A percentile compares a stretch with the other conserved stretches of the same genome.
These are phyloP conservation scores for Coemansia sp. DNA, from an alignment of 192 early-diverging fungal genomes.

Conservation along the genomic window DNA sequence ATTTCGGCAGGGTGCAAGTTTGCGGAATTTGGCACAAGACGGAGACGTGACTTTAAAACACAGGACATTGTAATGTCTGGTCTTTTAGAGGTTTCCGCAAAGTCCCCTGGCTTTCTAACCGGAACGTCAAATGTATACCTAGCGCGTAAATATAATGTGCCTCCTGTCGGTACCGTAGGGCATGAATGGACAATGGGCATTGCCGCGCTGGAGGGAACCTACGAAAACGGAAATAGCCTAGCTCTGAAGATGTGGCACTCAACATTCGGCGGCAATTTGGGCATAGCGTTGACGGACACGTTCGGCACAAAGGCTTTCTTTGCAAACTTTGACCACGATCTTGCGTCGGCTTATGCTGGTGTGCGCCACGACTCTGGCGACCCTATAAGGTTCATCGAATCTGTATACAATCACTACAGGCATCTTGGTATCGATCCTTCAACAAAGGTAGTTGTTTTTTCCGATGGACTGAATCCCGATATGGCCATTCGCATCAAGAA, in stretches of 20 bases:
- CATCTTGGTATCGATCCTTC: slow-evolving; percentile 60
- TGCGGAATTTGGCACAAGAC: slow-evolving; percentile 78
- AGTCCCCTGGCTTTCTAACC: slow-evolving; percentile 53
- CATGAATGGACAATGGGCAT: slow-evolving; percentile 82
- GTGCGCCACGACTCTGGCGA: slow-evolving; percentile 80
- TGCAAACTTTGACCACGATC: slow-evolving; percentile 57
- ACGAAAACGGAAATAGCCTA: slow-evolving; percentile 60
- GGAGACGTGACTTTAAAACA: slow-evolving; percentile 67
- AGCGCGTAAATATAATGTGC: slow-evolving; percentile 57
- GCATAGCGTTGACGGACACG: slow-evolving; percentile 76
- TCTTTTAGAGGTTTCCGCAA: slow-evolving; percentile 21
- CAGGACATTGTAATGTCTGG: slow-evolving; percentile 66
- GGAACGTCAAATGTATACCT: slow-evolving; percentile 77
- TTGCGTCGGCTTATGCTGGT: slow-evolving; percentile 59
- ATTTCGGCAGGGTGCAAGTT: slow-evolving; percentile 64
- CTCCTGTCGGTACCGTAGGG: slow-evolving; percentile 59
- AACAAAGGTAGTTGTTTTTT: slow-evolving; percentile 71
- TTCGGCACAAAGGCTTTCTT: slow-evolving; percentile 70
- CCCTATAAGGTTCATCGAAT: slow-evolving; percentile 61
- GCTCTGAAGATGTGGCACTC: slow-evolving; percentile 64
- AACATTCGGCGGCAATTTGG: slow-evolving; percentile 59
- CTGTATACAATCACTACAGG: slow-evolving; percentile 62
- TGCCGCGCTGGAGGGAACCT: slow-evolving; percentile 66
- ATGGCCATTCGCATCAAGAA: slow-evolving; percentile 57
- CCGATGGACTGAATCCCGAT: slow-evolving; percentile 64